phyloP scores from a whole-genome alignment of 2,329 filamentous ascomycete species.

The Paraphaeosphaeria minitans region DNA sequence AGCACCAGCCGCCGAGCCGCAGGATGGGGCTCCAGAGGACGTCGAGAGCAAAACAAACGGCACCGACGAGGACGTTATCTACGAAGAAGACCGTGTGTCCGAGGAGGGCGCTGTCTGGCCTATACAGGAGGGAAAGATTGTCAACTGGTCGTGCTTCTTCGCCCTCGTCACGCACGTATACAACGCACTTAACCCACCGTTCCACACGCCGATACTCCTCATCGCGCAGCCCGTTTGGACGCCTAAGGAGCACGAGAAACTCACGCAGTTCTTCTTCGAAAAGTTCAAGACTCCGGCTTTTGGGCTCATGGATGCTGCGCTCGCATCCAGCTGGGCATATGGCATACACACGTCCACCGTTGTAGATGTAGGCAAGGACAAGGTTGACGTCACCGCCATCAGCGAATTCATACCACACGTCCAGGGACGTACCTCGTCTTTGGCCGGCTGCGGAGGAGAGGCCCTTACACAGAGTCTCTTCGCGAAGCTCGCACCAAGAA shows the following conservation, averaged over 20 bases:
- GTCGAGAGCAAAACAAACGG: slow-evolving; percentile 45
- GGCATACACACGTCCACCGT: slow-evolving; percentile 82
- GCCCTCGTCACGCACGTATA: slow-evolving; percentile 93
- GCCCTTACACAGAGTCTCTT: slow-evolving; percentile 78
- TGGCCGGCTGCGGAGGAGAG: slow-evolving; percentile 79
- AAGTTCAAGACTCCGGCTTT: slow-evolving; percentile 95
- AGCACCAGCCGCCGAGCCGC: slow-evolving; percentile 38
- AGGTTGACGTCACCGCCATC: slow-evolving; percentile 91
- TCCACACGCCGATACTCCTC: slow-evolving; percentile 92
- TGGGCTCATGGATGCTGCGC: slow-evolving; percentile 84
- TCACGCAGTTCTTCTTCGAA: slow-evolving; percentile 95
- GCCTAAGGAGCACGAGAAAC: slow-evolving; percentile 79
- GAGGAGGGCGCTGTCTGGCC: slow-evolving; percentile 91
- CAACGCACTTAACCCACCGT: slow-evolving; percentile 83
- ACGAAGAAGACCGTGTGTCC: slow-evolving; percentile 86
- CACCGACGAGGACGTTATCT: slow-evolving; percentile 67
- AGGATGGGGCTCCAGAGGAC: slow-evolving; percentile 26
- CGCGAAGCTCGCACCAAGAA: slow-evolving; percentile 65
- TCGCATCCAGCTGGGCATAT: slow-evolving; percentile 82
- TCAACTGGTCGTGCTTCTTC: slow-evolving; percentile 90
- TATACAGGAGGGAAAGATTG: slow-evolving; percentile 78
- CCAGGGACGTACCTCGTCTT: slow-evolving; percentile 64
- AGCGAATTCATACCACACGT: slow-evolving; percentile 80
- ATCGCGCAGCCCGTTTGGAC: slow-evolving; percentile 92
- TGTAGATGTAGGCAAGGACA: slow-evolving; percentile 88